Conservation (phyloP, 2,329 filamentous ascomycete species). For the Aspergillus tubingensis region DNA sequence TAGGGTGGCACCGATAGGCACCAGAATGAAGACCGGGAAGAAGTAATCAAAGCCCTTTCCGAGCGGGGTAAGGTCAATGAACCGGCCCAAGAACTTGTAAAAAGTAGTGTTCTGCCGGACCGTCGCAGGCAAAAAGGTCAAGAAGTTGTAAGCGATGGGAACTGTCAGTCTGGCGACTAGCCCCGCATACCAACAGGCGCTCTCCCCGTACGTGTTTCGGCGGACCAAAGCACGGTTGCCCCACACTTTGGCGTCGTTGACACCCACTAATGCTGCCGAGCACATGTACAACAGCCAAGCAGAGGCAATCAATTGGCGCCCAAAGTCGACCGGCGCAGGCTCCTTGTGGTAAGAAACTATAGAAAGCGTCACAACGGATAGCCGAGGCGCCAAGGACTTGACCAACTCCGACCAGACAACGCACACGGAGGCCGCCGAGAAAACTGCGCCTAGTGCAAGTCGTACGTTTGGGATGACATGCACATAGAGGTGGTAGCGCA, state of each 20-base stretch:
- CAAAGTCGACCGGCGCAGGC: conserved; percentile 77
- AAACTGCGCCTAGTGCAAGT: conserved; percentile 64
- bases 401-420: conserved; percentile 94
- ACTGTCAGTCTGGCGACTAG: conserved; percentile 92
- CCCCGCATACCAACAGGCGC: conserved; percentile 92
- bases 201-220: conserved; percentile 88
- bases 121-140: conserved; percentile 76
- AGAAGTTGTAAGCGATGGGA: conserved; percentile 92
- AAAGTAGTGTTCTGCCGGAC: conserved; percentile 80
- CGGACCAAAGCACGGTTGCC: conserved; percentile 86
- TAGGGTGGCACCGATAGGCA: conserved; percentile 80
- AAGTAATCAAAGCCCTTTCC: conserved; percentile 83
- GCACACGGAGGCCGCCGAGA: conserved; percentile 73
- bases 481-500: conserved; percentile 76
- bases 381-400: conserved; percentile 73
- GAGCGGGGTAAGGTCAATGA: conserved; percentile 80
- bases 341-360: conserved; percentile 69
- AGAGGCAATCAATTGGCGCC: conserved; percentile 79
- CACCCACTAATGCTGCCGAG: conserved; percentile 78
- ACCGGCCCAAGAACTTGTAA: conserved; percentile 78
- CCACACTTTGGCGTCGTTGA: conserved; percentile 97
- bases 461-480: conserved; percentile 70
- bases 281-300: conserved; percentile 97
- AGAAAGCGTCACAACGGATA: conserved; percentile 68
- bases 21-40: conserved; percentile 82